These are phyloP conservation scores for Globisporangium mamillatum DNA, from an alignment of 352 stramenopile genomes.

Conservation along the genomic window DNA sequence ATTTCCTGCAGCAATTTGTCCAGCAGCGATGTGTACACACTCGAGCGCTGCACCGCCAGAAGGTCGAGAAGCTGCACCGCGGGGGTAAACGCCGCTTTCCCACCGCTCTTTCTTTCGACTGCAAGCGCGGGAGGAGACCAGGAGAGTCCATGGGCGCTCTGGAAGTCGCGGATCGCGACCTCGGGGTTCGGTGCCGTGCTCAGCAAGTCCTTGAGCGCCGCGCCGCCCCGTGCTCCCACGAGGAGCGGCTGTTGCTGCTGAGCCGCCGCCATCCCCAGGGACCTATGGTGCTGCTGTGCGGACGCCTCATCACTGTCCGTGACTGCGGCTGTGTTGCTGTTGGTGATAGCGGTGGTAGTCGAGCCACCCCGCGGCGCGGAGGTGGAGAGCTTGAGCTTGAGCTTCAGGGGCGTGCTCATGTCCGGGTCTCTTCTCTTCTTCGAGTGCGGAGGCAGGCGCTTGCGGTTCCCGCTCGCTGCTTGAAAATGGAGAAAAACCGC, in stretches of 20 bases:
- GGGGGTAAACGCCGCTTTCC: constrained; percentile 34
- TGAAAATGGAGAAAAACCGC: constrained; percentile 6
- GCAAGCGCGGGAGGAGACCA: constrained; percentile 18
- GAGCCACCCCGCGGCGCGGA: not conserved
- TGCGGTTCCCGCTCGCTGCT: not conserved
- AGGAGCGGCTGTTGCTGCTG: constrained; percentile 42
- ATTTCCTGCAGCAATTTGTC: constrained; percentile 67
- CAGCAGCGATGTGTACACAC: constrained; percentile 67
- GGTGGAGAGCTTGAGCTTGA: constrained; percentile 59
- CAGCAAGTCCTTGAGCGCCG: constrained; percentile 78
- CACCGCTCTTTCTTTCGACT: constrained; percentile 18
- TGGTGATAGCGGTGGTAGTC: not conserved
- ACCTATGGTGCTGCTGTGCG: constrained; percentile 3
- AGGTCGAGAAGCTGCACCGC: constrained; percentile 78
- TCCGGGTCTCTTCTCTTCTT: constrained; percentile 12
- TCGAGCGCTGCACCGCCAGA: constrained; percentile 59
- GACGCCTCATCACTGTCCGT: constrained; percentile 20
- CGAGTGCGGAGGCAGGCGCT: not conserved
- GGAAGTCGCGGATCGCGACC: constrained; percentile 79
- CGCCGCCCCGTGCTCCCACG: constrained; percentile 68
- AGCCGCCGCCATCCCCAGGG: constrained; percentile 12
- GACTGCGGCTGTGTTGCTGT: constrained; percentile 14
- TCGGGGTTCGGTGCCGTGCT: constrained; percentile 83
- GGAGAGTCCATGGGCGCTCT: constrained; percentile 56
- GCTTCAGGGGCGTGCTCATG: constrained; percentile 55